phyloP scores from a whole-genome alignment of 257 asterid genomes.

The Fraxinus cuspidata region DNA sequence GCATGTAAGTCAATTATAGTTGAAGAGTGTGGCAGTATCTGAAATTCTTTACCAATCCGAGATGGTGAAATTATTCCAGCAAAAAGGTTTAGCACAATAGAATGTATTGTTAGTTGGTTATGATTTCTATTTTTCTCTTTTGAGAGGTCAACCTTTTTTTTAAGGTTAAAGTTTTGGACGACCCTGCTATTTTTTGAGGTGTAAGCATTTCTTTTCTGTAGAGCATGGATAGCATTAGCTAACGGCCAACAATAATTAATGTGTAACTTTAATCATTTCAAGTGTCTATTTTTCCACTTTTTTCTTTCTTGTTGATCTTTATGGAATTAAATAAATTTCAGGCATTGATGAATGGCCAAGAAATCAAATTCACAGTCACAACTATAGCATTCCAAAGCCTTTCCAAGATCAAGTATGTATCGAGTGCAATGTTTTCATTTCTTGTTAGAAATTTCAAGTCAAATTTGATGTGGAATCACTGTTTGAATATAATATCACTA shows the following conservation, averaged over 20 bases:
- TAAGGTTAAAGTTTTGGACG: not conserved
- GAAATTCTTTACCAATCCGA: not conserved
- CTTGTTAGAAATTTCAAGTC: constrained; percentile 4
- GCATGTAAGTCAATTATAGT: too few relatives aligned
- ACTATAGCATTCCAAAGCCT: constrained; percentile 85
- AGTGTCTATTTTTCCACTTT: not conserved
- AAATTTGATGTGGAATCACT: too few relatives aligned
- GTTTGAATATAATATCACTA: constrained; percentile 6
- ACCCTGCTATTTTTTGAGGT: not conserved
- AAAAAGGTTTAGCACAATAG: not conserved
- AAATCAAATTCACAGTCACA: constrained; percentile 92
- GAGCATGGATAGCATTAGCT: not conserved
- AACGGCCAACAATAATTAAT: not conserved
- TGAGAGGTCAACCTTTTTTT: not conserved
- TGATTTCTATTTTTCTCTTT: not conserved
- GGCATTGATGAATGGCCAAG: constrained; percentile 92
- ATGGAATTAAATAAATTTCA: constrained; percentile 29
- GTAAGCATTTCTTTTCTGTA: not conserved
- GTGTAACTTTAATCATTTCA: not conserved
- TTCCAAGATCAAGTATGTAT: constrained; percentile 75
- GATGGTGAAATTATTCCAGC: not conserved
- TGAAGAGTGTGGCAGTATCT: not conserved
- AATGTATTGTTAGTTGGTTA: not conserved
- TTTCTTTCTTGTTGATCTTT: not conserved
- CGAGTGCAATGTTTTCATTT: constrained; percentile 36